These are phyloP conservation scores for Coemansia reversa DNA, from an alignment of 192 early-diverging fungal species.

Conservation along the genomic window DNA sequence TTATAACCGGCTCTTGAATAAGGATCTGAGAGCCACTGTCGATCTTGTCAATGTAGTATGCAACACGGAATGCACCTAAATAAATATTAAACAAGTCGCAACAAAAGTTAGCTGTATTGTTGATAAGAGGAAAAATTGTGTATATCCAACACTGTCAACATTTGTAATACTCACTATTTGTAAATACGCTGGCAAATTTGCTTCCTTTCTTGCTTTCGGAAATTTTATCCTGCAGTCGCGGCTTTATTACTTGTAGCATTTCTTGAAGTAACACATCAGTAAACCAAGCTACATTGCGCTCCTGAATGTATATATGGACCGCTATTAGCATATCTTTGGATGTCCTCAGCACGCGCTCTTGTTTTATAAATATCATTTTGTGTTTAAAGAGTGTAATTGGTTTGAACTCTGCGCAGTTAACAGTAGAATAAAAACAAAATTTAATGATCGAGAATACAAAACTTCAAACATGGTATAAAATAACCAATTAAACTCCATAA, in stretches of 20 bases:
- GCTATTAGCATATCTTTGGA: slow-evolving; percentile 19
- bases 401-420: neutral
- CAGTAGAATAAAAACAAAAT: neutral
- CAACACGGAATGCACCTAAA: slow-evolving; percentile 43
- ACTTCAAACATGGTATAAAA: neutral
- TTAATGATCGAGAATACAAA: neutral
- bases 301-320: slow-evolving; percentile 39
- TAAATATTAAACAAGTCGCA: neutral
- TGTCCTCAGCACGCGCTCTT: slow-evolving; percentile 38
- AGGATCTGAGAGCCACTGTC: slow-evolving; percentile 20
- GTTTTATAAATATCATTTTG: slow-evolving; percentile 38
- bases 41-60: slow-evolving; percentile 34
- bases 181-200: slow-evolving; percentile 21
- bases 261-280: slow-evolving; percentile 47
- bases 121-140: neutral
- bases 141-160: neutral
- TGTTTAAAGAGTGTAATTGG: neutral
- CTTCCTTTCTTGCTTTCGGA: slow-evolving; percentile 19
- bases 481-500: neutral
- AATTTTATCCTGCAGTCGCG: slow-evolving; percentile 25
- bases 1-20: slow-evolving; percentile 38
- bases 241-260: slow-evolving; percentile 38
- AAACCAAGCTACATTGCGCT: slow-evolving; percentile 41
- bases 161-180: slow-evolving; percentile 25
- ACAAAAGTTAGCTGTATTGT: neutral